Evolutionary conservation across 2,329 filamentous ascomycete genomes (phyloP).

Genomic region (Cladosporium phlei): DNA sequence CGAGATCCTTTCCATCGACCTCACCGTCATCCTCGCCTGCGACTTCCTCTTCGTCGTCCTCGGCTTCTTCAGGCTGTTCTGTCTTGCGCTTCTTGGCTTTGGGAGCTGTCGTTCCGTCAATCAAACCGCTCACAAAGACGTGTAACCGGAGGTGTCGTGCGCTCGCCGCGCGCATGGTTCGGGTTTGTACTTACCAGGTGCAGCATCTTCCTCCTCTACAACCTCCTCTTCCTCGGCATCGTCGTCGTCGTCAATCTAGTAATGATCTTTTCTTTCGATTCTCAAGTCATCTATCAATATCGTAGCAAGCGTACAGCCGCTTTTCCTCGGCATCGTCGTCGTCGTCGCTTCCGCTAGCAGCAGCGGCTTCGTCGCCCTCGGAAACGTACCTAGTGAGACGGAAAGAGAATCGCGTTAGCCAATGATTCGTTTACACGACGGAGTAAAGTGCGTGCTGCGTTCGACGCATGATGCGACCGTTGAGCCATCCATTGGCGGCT

Average conservation of each 20-base stretch:
- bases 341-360: conserved; percentile 14
- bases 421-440: too few species aligned
- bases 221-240: conserved; percentile 15
- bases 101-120: conserved; percentile 24
- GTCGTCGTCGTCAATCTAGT: too few species aligned
- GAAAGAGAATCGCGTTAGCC: not conserved
- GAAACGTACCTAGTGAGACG: conserved; percentile 5
- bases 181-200: not conserved
- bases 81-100: conserved; percentile 30
- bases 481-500: not conserved
- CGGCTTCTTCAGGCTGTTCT: conserved; percentile 21
- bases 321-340: conserved; percentile 19
- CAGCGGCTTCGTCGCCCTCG: conserved; percentile 9
- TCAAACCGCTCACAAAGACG: not conserved
- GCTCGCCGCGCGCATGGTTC: not conserved
- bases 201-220: not conserved
- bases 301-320: not conserved
- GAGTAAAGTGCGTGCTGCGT: too few species aligned
- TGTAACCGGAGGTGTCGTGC: not conserved
- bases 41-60: conserved; percentile 18
- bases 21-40: conserved; percentile 18
- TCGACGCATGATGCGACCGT: too few species aligned
- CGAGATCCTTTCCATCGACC: conserved; percentile 18
- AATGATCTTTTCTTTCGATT: conserved; percentile 1
- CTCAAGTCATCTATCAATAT: conserved; percentile 7